These are phyloP conservation scores for Eruca vesicaria DNA, from an alignment of 441 rosid genomes.

Conservation along the genomic window DNA sequence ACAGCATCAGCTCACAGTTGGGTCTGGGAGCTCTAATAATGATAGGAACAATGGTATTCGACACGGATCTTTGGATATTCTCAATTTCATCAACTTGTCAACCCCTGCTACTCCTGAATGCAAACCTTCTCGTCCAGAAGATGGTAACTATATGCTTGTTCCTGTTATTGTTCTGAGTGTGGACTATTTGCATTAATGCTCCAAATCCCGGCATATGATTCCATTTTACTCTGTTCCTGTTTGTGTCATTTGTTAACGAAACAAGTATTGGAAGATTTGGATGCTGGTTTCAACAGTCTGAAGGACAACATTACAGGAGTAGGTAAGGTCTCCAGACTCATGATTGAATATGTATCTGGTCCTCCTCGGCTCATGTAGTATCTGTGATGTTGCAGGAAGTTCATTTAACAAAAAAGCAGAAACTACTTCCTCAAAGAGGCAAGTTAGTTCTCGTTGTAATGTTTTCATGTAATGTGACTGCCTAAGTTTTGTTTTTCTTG, in stretches of 20 bases:
- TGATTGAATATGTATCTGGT: conserved; percentile 16
- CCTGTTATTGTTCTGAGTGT: background rate
- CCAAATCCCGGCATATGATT: conserved; percentile 11
- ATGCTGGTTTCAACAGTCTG: conserved; percentile 13
- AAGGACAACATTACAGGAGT: conserved; percentile 21
- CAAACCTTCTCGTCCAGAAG: conserved; percentile 34
- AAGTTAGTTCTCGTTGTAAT: conserved; percentile 26
- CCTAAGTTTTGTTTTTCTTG: conserved; percentile 11
- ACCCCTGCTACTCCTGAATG: conserved; percentile 34
- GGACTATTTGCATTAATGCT: background rate
- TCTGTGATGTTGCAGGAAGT: conserved; percentile 48
- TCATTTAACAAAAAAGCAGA: conserved; percentile 36
- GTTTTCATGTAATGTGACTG: background rate
- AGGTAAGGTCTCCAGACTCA: conserved; percentile 30
- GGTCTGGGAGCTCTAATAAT: conserved; percentile 37
- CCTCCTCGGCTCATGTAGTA: conserved; percentile 23
- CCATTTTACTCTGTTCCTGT: conserved; percentile 1
- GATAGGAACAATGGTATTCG: conserved; percentile 23
- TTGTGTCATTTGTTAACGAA: conserved; percentile 28
- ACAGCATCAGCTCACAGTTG: conserved; percentile 44
- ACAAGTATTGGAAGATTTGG: conserved; percentile 40
- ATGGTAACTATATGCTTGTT: conserved; percentile 40
- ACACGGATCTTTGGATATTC: conserved; percentile 74
- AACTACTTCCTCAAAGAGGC: conserved; percentile 50
- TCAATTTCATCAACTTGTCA: conserved; percentile 58